phyloP scores from a whole-genome alignment of 1,139 yeast genomes.

The Pichia norvegensis region DNA sequence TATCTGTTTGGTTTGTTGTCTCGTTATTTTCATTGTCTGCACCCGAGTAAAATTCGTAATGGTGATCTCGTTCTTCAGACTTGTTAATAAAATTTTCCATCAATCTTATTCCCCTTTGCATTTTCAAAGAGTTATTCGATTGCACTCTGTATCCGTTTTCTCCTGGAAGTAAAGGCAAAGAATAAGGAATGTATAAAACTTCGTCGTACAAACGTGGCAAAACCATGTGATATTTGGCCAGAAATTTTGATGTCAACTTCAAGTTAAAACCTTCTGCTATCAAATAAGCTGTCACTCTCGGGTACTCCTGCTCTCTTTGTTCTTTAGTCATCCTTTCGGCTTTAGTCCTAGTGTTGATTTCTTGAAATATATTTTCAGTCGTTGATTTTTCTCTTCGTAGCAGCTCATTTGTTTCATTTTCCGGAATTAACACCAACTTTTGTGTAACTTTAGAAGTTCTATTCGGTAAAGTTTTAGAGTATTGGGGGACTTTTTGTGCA shows the following conservation, averaged over 20 bases:
- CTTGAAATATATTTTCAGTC: slow-evolving; percentile 28
- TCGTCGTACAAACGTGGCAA: slow-evolving; percentile 86
- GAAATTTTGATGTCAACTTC: slow-evolving; percentile 53
- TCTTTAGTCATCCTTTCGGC: slow-evolving; percentile 69
- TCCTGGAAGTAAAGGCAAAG: slow-evolving; percentile 83
- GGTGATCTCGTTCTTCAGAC: slow-evolving; percentile 82
- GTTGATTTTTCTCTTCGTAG: slow-evolving; percentile 24
- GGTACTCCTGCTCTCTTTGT: slow-evolving; percentile 57
- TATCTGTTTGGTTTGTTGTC: slow-evolving; percentile 2
- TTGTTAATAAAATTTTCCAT: slow-evolving; percentile 74
- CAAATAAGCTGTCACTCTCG: slow-evolving; percentile 85
- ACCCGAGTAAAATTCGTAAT: slow-evolving; percentile 85
- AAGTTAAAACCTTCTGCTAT: slow-evolving; percentile 77
- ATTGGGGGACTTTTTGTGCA: slow-evolving; percentile 36
- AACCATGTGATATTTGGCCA: slow-evolving; percentile 66
- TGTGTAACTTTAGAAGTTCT: slow-evolving; percentile 83
- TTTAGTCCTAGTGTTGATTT: slow-evolving; percentile 39
- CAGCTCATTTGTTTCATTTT: slow-evolving; percentile 7
- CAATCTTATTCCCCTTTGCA: slow-evolving; percentile 50
- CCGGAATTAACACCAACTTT: slow-evolving; percentile 75
- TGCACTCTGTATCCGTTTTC: slow-evolving; percentile 75
- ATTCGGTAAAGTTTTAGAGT: slow-evolving; percentile 66
- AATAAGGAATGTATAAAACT: slow-evolving; percentile 82
- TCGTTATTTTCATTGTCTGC: slow-evolving; percentile 29
- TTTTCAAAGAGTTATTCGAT: slow-evolving; percentile 66